Evolutionary conservation across 2,329 filamentous ascomycete species (phyloP).

Genomic region (Monascus ruber): DNA sequence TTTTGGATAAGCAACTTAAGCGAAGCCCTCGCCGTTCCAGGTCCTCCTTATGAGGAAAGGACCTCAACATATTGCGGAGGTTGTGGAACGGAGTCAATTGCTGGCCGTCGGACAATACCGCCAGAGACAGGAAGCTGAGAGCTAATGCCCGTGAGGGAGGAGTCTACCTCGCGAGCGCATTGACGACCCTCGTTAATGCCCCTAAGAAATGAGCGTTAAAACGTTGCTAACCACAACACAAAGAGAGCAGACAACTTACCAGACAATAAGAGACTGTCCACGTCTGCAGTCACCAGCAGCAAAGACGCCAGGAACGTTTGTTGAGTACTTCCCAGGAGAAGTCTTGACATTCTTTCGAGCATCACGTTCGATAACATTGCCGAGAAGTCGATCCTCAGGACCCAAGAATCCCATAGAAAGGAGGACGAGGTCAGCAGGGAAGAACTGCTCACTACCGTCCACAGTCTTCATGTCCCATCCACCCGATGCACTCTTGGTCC

Average conservation of each 20-base stretch:
- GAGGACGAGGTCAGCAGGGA: slow-evolving; percentile 87
- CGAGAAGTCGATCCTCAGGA: slow-evolving; percentile 77
- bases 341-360: slow-evolving; percentile 95
- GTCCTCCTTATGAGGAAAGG: too few species aligned
- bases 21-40: too few species aligned
- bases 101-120: slow-evolving; percentile 78
- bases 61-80: not conserved
- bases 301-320: slow-evolving; percentile 79
- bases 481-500: slow-evolving; percentile 78
- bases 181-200: slow-evolving; percentile 96
- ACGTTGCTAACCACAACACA: too few species aligned
- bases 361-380: slow-evolving; percentile 83
- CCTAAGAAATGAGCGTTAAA: slow-evolving; percentile 32
- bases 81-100: slow-evolving; percentile 32
- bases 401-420: slow-evolving; percentile 97
- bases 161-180: slow-evolving; percentile 81
- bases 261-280: slow-evolving; percentile 91
- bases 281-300: slow-evolving; percentile 91
- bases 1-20: too few species aligned
- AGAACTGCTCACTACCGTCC: slow-evolving; percentile 86
- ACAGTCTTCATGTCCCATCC: slow-evolving; percentile 99
- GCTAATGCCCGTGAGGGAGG: slow-evolving; percentile 65
- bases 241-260: slow-evolving; percentile 46
- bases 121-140: slow-evolving; percentile 80
- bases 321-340: slow-evolving; percentile 71